These are phyloP conservation scores for Fusarium anthophilum DNA, from an alignment of 2,329 filamentous ascomycete species.

Conservation along the genomic window DNA sequence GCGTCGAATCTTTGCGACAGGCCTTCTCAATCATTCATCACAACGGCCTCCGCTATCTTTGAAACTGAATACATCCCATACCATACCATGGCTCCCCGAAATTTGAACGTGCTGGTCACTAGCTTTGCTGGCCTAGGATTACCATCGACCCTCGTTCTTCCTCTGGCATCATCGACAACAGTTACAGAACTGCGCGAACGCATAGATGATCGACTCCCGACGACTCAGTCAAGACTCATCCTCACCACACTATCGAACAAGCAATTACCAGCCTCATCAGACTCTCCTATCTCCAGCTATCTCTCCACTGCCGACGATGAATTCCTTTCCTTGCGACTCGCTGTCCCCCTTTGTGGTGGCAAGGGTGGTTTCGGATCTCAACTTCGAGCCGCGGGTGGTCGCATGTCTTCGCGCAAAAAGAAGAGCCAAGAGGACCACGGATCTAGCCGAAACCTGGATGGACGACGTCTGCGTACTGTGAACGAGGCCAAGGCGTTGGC, in stretches of 20 bases:
- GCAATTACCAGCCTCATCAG: slow-evolving; percentile 66
- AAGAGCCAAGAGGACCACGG: slow-evolving; percentile 85
- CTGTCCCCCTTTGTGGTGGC: slow-evolving; percentile 83
- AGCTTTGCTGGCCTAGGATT: slow-evolving; percentile 85
- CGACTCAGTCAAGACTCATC: slow-evolving; percentile 69
- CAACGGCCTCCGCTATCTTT: neutral
- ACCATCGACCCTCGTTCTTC: slow-evolving; percentile 83
- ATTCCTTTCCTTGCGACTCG: slow-evolving; percentile 85
- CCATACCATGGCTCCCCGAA: slow-evolving; percentile 62
- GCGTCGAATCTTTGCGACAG: slow-evolving; percentile 17
- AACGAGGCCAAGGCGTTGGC: slow-evolving; percentile 95
- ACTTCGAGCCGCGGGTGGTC: slow-evolving; percentile 92
- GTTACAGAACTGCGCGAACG: slow-evolving; percentile 72
- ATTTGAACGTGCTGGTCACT: slow-evolving; percentile 84
- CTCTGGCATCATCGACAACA: slow-evolving; percentile 71
- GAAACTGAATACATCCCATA: neutral
- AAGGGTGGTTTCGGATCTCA: slow-evolving; percentile 99
- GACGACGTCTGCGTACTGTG: slow-evolving; percentile 87
- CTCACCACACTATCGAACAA: slow-evolving; percentile 86
- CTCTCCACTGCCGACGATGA: slow-evolving; percentile 67
- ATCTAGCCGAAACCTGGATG: slow-evolving; percentile 93
- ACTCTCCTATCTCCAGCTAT: slow-evolving; percentile 67
- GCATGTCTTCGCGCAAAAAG: slow-evolving; percentile 97
- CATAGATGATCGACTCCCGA: slow-evolving; percentile 70
- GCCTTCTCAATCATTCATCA: neutral